A percentile compares a stretch with the other conserved stretches of the same genome.
phyloP scores from a whole-genome alignment of 164 flowering plant genomes.

The Echeveria elegans region DNA sequence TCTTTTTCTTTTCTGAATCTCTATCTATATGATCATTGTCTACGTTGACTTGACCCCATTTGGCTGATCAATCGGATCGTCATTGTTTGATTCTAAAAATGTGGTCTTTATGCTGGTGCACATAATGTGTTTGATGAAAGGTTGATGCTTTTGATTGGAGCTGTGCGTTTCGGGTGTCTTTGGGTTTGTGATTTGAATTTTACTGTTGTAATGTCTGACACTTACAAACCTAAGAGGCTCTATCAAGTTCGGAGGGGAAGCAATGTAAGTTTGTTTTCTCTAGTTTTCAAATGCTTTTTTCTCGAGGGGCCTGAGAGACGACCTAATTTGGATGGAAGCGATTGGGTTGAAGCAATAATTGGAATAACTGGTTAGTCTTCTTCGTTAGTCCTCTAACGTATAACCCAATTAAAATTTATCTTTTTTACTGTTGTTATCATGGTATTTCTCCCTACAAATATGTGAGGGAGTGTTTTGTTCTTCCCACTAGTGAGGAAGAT shows the following conservation, averaged over 20 bases:
- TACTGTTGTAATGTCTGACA: conserved; percentile 14
- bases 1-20: background rate
- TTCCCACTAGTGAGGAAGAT: too few relatives aligned
- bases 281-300: too few relatives aligned
- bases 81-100: background rate
- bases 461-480: too few relatives aligned
- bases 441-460: too few relatives aligned
- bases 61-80: background rate
- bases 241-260: conserved; percentile 72
- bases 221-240: conserved; percentile 35
- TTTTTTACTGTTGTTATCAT: too few relatives aligned
- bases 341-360: too few relatives aligned
- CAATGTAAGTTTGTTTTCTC: conserved; percentile 37
- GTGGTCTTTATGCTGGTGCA: background rate
- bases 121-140: background rate
- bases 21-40: background rate
- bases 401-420: too few relatives aligned
- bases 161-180: too few relatives aligned
- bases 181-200: background rate
- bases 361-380: too few relatives aligned
- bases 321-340: too few relatives aligned
- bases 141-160: background rate
- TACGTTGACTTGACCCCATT: background rate
- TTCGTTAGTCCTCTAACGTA: too few relatives aligned
- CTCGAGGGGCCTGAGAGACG: too few relatives aligned